Base-by-base conservation (phyloP, 2,329 filamentous ascomycete genomes). In the Talaromyces sp. region DNA sequence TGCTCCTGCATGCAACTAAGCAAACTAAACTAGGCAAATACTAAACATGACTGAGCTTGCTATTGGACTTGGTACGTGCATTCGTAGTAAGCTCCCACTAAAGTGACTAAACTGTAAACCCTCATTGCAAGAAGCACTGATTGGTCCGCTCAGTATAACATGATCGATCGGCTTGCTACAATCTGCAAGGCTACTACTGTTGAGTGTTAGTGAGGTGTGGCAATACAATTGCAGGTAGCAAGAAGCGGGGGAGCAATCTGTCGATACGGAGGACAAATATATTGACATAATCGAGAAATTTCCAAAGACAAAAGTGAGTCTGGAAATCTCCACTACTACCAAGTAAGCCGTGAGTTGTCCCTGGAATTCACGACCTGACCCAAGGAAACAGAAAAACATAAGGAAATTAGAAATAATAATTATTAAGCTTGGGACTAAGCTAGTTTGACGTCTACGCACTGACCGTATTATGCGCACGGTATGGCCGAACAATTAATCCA, bases 191-290 rank as follows among this genome's bases (percentile, higher is more conserved):
- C n/a, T n/a, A n/a, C n/a, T n/a, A n/a, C n/a, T n/a, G n/a, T n/a
- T n/a, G n/a, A n/a, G n/a, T n/a, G n/a, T n/a, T n/a, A n/a, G n/a
- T n/a, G n/a, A n/a, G n/a, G n/a, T 19, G 15, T 33, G 45, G 28
- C 28, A 35, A 25, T 48, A 35, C 48, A 52, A 39, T 33, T 21
- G 35, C 31, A 22, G 19, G 22, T 37, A n/a, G 25, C 35, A 17
- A 28, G 35, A 52, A 39, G 48, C 33, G 48, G 48, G 48, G 48
- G 48, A 52, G 15, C 25, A n/a, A n/a, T n/a, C n/a, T n/a, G n/a
- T n/a, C n/a, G n/a, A n/a, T n/a, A n/a, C n/a, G n/a, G n/a, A n/a
- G n/a, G n/a, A n/a, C n/a, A n/a, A n/a, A n/a, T n/a, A n/a, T n/a
- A n/a, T n/a, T n/a, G n/a, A n/a, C n/a, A n/a, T n/a, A n/a, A n/a